Conservation (phyloP, 1,139 yeast genomes). For the Lodderomyces parapsilosis region DNA sequence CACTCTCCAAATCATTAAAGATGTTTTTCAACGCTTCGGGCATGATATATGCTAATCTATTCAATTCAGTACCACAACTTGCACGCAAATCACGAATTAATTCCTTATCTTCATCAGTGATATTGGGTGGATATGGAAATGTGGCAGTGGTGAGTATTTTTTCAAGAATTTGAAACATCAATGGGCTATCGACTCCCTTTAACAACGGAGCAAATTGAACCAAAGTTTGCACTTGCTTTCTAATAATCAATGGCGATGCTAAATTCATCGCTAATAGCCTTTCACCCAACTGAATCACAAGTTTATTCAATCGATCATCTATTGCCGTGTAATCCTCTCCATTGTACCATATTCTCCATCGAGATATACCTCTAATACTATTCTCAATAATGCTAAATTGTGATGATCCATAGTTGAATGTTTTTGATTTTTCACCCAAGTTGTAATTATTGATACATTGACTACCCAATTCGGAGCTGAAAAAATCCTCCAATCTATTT, state of each 20-base stretch:
- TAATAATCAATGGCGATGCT: conserved; percentile 74
- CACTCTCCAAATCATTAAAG: conserved; percentile 77
- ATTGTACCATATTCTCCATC: conserved; percentile 93
- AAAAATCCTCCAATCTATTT: conserved; percentile 66
- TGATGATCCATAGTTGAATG: conserved; percentile 73
- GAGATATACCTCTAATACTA: conserved; percentile 86
- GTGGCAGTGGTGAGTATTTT: conserved; percentile 88
- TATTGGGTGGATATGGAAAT: conserved; percentile 69
- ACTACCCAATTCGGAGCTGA: conserved; percentile 70
- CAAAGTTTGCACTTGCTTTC: conserved; percentile 86
- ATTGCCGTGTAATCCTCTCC: conserved; percentile 62
- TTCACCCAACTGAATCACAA: conserved; percentile 76
- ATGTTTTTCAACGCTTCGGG: conserved; percentile 85
- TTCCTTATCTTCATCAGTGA: conserved; percentile 73
- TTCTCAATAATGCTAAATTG: conserved; percentile 89
- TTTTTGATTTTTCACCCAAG: conserved; percentile 62
- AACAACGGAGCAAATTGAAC: conserved; percentile 96
- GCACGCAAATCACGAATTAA: conserved; percentile 84
- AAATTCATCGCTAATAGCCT: conserved; percentile 73
- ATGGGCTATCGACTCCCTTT: conserved; percentile 60
- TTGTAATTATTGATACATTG: conserved; percentile 57
- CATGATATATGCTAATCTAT: conserved; percentile 89
- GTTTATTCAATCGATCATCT: conserved; percentile 53
- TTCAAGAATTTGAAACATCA: conserved; percentile 83
- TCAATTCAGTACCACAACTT: conserved; percentile 92